A percentile compares a stretch with the other conserved stretches of the same genome.
Evolutionary conservation across 179 eudicot species (phyloP).

Genomic region (Silene coronaria): DNA sequence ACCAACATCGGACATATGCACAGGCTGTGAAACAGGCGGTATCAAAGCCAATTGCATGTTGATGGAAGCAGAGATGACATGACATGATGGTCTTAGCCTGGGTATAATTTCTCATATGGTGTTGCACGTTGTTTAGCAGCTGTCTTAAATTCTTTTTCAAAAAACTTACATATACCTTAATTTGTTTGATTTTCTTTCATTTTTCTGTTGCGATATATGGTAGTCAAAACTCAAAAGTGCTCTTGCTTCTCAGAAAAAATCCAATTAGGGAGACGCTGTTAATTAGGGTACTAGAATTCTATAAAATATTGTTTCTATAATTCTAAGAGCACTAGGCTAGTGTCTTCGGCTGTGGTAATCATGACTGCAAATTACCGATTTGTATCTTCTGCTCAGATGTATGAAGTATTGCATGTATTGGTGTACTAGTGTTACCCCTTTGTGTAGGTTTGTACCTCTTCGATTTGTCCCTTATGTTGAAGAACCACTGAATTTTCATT

Average conservation of each 20-base stretch:
- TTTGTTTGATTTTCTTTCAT: constrained; percentile 19
- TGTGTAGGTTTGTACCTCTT: too few relatives aligned
- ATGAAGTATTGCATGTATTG: too few relatives aligned
- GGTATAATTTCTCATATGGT: constrained; percentile 12
- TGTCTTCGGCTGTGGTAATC: neutral
- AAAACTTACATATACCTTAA: constrained; percentile 18
- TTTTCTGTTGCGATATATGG: constrained; percentile 10
- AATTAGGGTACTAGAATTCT: constrained; percentile 11
- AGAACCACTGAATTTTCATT: too few relatives aligned
- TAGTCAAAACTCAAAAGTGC: constrained; percentile 17
- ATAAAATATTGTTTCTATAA: constrained; percentile 16
- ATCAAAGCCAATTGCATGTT: constrained; percentile 61
- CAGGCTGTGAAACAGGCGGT: constrained; percentile 70
- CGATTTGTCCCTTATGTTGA: too few relatives aligned
- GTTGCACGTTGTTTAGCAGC: constrained; percentile 21
- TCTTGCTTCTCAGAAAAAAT: neutral
- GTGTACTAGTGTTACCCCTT: too few relatives aligned
- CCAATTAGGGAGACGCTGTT: neutral
- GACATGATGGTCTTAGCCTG: neutral
- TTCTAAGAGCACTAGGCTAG: constrained; percentile 1
- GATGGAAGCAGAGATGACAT: constrained; percentile 8
- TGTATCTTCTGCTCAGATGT: neutral
- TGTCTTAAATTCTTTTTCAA: constrained; percentile 27
- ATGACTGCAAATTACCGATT: neutral
- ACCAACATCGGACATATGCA: constrained; percentile 91